Evolutionary conservation across 495 filamentous ascomycete genomes (phyloP).

Genomic region (Trichoderma gamsii): DNA sequence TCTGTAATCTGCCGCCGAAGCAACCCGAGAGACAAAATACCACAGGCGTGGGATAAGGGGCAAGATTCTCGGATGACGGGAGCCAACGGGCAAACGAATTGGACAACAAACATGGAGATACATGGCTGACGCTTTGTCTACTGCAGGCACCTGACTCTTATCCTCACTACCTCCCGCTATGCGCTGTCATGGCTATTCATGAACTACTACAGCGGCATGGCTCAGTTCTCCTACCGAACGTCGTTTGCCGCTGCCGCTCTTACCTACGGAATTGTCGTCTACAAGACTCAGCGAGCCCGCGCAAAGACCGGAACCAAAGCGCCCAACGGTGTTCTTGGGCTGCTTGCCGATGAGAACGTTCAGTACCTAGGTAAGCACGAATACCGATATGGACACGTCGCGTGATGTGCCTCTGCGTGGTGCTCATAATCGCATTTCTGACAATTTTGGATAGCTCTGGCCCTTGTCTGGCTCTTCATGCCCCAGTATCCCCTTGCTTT

Average conservation of each 20-base stretch:
- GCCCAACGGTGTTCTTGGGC: constrained; percentile 51
- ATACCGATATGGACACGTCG: not conserved
- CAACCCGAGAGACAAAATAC: not conserved
- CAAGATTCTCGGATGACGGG: not conserved
- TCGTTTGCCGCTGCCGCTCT: constrained; percentile 82
- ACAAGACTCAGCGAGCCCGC: constrained; percentile 88
- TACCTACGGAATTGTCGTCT: constrained; percentile 98
- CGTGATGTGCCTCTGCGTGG: not conserved
- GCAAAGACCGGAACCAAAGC: constrained; percentile 56
- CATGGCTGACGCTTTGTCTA: not conserved
- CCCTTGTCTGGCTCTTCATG: constrained; percentile 87
- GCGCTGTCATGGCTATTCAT: constrained; percentile 73
- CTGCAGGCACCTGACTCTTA: constrained; percentile 74
- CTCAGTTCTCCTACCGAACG: constrained; percentile 76
- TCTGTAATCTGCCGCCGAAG: not conserved
- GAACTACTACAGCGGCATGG: constrained; percentile 67
- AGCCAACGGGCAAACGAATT: not conserved
- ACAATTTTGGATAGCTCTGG: constrained; percentile 62
- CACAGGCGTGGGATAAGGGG: not conserved
- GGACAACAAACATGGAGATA: not conserved
- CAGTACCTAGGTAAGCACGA: constrained; percentile 81
- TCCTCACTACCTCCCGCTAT: constrained; percentile 78
- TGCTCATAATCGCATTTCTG: not conserved
- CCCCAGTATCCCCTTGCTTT: constrained; percentile 85
- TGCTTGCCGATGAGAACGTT: constrained; percentile 87